These are phyloP conservation scores for Leptodontidium sp. DNA, from an alignment of 2,329 filamentous ascomycete genomes.

Conservation along the genomic window DNA sequence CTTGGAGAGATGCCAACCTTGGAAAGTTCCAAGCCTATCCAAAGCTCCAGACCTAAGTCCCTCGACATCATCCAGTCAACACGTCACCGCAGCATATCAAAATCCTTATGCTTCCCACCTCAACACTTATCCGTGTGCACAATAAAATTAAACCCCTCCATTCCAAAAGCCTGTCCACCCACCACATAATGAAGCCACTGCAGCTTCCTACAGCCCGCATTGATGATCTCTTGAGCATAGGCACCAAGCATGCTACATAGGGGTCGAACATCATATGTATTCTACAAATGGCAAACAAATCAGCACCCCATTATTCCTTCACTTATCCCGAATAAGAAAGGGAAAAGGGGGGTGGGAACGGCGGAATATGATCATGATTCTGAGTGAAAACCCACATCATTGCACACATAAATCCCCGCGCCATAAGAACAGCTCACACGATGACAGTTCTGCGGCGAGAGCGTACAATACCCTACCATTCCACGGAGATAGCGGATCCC, in stretches of 20 bases:
- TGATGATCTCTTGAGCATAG: background rate
- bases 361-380: background rate
- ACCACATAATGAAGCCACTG: background rate
- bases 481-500: background rate
- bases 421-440: background rate
- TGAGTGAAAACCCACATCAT: background rate
- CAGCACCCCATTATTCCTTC: background rate
- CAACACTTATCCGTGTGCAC: background rate
- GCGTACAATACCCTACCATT: background rate
- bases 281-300: background rate
- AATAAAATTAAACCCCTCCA: constrained; percentile 7
- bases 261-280: background rate
- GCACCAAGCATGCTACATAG: background rate
- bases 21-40: too few species aligned
- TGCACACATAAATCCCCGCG: constrained; percentile 3
- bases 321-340: too few species aligned
- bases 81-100: background rate
- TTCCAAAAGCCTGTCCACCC: background rate
- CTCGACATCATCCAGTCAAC: background rate
- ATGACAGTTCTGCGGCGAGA: constrained; percentile 1
- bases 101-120: background rate
- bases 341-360: too few species aligned
- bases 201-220: background rate
- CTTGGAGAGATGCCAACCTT: too few species aligned
- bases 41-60: background rate